These are phyloP conservation scores for Globisporangium nodosum DNA, from an alignment of 352 stramenopile species.

Conservation along the genomic window DNA sequence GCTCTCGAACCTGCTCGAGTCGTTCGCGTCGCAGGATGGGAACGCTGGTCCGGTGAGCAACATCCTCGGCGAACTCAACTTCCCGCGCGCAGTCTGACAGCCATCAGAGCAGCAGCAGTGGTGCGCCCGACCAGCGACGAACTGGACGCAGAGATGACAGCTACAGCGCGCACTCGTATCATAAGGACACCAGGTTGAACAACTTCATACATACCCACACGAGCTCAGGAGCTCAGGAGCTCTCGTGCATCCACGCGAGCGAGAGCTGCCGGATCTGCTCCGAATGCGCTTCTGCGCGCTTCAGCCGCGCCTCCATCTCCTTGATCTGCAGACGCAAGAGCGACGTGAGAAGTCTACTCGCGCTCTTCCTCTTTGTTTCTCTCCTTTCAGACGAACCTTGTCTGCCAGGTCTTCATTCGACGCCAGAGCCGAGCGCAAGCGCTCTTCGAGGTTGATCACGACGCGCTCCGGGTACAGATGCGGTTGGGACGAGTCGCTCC, in stretches of 20 bases:
- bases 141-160: background rate
- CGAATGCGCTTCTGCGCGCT: slow-evolving; percentile 26
- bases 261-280: slow-evolving; percentile 40
- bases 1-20: slow-evolving; percentile 78
- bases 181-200: background rate
- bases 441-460: slow-evolving; percentile 34
- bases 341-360: background rate
- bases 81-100: slow-evolving; percentile 8
- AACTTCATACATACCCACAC: no score
- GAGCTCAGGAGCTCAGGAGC: background rate
- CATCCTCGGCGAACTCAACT: slow-evolving; percentile 62
- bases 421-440: slow-evolving; percentile 23
- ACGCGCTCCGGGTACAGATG: slow-evolving; percentile 31
- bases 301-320: slow-evolving; percentile 3
- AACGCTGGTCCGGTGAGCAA: slow-evolving; percentile 65
- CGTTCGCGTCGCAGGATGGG: slow-evolving; percentile 72
- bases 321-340: slow-evolving; percentile 7
- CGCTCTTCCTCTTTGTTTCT: background rate
- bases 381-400: slow-evolving; percentile 15
- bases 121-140: no score
- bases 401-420: slow-evolving; percentile 33
- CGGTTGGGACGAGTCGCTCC: slow-evolving; percentile 16
- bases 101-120: background rate
- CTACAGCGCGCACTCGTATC: background rate
- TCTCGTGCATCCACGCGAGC: slow-evolving; percentile 32